These are phyloP conservation scores for Podospora australis DNA, from an alignment of 495 filamentous ascomycete species.

Conservation along the genomic window DNA sequence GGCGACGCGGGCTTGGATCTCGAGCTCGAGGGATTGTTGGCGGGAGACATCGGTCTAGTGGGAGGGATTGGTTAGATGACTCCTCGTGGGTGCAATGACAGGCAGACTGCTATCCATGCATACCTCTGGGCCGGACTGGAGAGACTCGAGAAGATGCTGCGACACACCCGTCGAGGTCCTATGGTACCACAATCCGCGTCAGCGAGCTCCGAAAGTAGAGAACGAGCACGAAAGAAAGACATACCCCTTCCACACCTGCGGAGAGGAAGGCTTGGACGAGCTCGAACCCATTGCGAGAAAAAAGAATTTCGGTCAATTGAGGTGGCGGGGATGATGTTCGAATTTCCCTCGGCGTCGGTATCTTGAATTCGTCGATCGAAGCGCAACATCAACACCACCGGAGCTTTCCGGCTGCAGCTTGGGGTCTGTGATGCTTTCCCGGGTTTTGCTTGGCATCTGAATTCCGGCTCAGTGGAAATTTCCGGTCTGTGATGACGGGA, in stretches of 20 bases:
- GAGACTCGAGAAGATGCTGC: slow-evolving; percentile 68
- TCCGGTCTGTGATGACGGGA: slow-evolving; percentile 11
- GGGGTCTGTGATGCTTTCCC: slow-evolving; percentile 12
- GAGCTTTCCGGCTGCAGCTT: too few species aligned
- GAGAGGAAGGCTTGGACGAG: slow-evolving; percentile 41
- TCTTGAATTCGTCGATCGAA: neutral
- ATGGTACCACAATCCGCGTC: slow-evolving; percentile 4
- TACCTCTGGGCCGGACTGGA: slow-evolving; percentile 84
- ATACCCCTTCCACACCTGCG: slow-evolving; percentile 46
- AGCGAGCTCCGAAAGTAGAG: neutral
- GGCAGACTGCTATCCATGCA: too few species aligned
- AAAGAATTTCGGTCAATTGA: slow-evolving; percentile 13
- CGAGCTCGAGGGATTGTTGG: slow-evolving; percentile 72
- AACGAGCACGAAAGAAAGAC: slow-evolving; percentile 11
- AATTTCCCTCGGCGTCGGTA: neutral
- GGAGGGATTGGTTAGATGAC: slow-evolving; percentile 1
- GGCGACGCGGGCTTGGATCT: slow-evolving; percentile 81
- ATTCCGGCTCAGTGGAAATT: slow-evolving; percentile 19
- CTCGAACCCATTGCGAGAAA: slow-evolving; percentile 39
- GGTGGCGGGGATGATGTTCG: neutral
- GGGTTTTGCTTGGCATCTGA: slow-evolving; percentile 15
- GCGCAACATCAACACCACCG: too few species aligned
- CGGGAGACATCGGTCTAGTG: slow-evolving; percentile 79
- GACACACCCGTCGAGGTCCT: slow-evolving; percentile 74
- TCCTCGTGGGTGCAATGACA: neutral